Percentiles rank a stretch among this genome's conserved stretches.
Evolutionary conservation across 2,329 filamentous ascomycete genomes (phyloP).

Genomic region (Fusarium proliferatum): DNA sequence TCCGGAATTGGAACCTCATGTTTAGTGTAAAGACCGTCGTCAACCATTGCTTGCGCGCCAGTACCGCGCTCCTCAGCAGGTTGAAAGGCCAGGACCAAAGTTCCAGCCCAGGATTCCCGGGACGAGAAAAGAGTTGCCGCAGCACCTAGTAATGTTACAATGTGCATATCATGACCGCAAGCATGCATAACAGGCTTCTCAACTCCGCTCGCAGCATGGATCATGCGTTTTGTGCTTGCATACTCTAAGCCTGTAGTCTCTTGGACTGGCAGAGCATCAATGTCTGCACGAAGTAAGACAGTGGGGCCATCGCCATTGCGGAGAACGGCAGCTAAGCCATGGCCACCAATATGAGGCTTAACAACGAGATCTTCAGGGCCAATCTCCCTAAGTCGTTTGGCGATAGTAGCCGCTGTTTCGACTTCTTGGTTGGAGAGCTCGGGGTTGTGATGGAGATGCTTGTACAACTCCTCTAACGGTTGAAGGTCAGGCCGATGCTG

Average conservation of each 20-base stretch:
- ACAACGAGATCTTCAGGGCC: constrained; percentile 42
- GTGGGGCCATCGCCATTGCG: constrained; percentile 65
- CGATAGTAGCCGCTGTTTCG: constrained; percentile 61
- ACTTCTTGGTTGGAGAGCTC: constrained; percentile 69
- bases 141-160: constrained; percentile 67
- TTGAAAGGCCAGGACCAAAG: constrained; percentile 73
- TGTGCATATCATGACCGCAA: constrained; percentile 76
- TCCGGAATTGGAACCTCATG: constrained; percentile 47
- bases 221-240: constrained; percentile 53
- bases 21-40: constrained; percentile 50
- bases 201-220: background rate
- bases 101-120: constrained; percentile 68
- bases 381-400: constrained; percentile 50
- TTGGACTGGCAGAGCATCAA: constrained; percentile 69
- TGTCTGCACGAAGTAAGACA: constrained; percentile 69
- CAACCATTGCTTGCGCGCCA: constrained; percentile 62
- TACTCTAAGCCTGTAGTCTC: constrained; percentile 67
- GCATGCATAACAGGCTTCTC: constrained; percentile 72
- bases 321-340: constrained; percentile 67
- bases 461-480: constrained; percentile 55
- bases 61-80: constrained; percentile 73
- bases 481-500: constrained; percentile 9
- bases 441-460: constrained; percentile 67
- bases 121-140: constrained; percentile 60
- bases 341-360: constrained; percentile 65